Evolutionary conservation across 257 asterid genomes (phyloP).

Genomic region (Nicotiana otophora): DNA sequence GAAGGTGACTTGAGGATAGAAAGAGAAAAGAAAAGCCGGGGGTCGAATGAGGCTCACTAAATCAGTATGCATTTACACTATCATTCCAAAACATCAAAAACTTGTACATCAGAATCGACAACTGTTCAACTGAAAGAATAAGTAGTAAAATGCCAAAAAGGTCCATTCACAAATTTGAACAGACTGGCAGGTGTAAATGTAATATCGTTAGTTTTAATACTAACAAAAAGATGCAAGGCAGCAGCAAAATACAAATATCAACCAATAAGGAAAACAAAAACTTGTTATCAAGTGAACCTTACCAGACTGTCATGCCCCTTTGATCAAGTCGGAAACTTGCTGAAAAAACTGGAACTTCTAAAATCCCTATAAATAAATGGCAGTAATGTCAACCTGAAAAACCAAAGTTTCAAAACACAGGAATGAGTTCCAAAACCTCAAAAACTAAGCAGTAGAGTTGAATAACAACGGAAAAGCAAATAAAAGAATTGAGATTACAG

Average conservation of each 20-base stretch:
- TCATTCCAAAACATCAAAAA: neutral
- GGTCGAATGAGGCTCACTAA: neutral
- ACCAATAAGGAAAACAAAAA: no score
- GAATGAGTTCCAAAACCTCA: no score
- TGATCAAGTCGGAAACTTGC: no score
- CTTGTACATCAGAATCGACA: neutral
- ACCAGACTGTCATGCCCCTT: neutral
- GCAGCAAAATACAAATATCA: neutral
- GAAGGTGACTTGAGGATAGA: neutral
- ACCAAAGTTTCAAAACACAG: no score
- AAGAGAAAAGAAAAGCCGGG: neutral
- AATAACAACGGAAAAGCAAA: neutral
- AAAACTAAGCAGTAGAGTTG: no score
- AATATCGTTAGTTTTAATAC: no score
- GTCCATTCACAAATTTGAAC: neutral
- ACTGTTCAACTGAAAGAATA: neutral
- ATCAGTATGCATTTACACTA: neutral
- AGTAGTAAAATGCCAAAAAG: neutral
- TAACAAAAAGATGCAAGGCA: neutral
- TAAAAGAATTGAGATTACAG: neutral
- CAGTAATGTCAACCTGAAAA: neutral
- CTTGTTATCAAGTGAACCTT: no score
- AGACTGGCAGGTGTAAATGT: neutral
- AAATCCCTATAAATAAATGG: neutral
- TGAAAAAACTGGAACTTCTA: neutral